Base-by-base conservation (phyloP, 495 filamentous ascomycete species). In the Penicillium robsamsonii region DNA sequence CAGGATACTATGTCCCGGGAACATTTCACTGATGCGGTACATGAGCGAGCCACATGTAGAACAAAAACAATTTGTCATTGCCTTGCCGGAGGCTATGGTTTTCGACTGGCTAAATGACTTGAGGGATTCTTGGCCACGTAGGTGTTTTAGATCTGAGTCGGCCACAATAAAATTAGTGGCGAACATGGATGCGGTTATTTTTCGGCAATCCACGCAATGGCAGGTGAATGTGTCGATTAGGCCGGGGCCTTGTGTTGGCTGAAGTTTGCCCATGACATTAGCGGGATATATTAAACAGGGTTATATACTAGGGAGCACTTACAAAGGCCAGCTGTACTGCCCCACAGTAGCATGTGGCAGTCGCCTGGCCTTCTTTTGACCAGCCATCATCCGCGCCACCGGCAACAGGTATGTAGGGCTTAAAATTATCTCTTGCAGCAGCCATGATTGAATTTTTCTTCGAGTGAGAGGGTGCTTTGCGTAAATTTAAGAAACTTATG, bases 101-200 rank as follows among this genome's bases (percentile, higher is more conserved):
- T 64, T 53, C 2, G 58, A 58, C 57, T 81, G 71, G 17, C 56
- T 55, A 48, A 57, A 83, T 7, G 61, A 52, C 25, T 55, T 77
- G 3, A 84, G 70, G 37, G 71, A 69, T 12, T 76, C 71, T 2
- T 66, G 62, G 20, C 82, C 81, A 25, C 80, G 75, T 5, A 77
- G 20, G 63, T 82, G 75, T 53, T 54, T 65, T 8, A 83, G 55
- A 47, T 76, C 40, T 10, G 66, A 46, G 64, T 79, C 68, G 24
- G 46, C 54, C 47, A 81, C 66, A 37, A 70, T 75, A 67, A 84
- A 81, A 64, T 83, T 83, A 44, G 78, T 73, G 13, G 80, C 78
- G 73, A 81, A 82, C 76, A 82, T 81, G 7, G 81, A 83, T 12
- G 81, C 80, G 11, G 80, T 83, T 59, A 84, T 73, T 60, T 85